Percentiles rank a stretch among this genome's conserved stretches.
Conservation (phyloP, 495 filamentous ascomycete species). For the Extremus antarcticus region DNA sequence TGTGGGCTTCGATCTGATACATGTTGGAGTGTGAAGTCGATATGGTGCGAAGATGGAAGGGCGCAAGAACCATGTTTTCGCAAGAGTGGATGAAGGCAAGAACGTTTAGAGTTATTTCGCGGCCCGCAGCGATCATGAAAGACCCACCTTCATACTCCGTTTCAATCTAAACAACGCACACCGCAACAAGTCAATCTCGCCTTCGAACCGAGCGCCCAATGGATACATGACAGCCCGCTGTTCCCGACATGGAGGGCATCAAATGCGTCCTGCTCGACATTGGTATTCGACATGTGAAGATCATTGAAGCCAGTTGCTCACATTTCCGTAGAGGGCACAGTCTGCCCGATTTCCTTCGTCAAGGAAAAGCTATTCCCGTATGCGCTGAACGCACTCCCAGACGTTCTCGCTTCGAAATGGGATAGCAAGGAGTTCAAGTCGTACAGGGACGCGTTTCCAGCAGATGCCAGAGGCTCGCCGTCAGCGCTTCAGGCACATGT, state of each 20-base stretch:
- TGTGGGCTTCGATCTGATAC: too few relatives aligned
- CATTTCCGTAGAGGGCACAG: slow-evolving; percentile 48
- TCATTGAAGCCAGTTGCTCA: background rate
- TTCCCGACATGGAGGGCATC: background rate
- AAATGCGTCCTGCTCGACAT: slow-evolving; percentile 17
- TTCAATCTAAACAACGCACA: background rate
- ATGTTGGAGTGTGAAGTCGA: too few relatives aligned
- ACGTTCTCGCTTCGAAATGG: slow-evolving; percentile 49
- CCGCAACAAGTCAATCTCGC: background rate
- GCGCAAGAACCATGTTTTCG: too few relatives aligned
- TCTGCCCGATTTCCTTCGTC: slow-evolving; percentile 62
- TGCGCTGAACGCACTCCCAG: slow-evolving; percentile 49
- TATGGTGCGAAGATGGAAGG: too few relatives aligned
- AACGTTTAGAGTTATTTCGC: background rate
- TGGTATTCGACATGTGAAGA: slow-evolving; percentile 3
- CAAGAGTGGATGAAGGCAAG: background rate
- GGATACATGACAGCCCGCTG: background rate
- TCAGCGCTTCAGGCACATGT: slow-evolving; percentile 46
- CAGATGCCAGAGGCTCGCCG: slow-evolving; percentile 40
- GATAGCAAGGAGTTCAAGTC: slow-evolving; percentile 42
- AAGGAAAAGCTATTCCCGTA: slow-evolving; percentile 67
- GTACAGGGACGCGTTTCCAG: slow-evolving; percentile 53
- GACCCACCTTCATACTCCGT: background rate
- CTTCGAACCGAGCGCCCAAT: background rate
- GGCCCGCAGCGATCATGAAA: background rate